phyloP scores from a whole-genome alignment of 768 basidiomycete species.

The Pisolithus albus region DNA sequence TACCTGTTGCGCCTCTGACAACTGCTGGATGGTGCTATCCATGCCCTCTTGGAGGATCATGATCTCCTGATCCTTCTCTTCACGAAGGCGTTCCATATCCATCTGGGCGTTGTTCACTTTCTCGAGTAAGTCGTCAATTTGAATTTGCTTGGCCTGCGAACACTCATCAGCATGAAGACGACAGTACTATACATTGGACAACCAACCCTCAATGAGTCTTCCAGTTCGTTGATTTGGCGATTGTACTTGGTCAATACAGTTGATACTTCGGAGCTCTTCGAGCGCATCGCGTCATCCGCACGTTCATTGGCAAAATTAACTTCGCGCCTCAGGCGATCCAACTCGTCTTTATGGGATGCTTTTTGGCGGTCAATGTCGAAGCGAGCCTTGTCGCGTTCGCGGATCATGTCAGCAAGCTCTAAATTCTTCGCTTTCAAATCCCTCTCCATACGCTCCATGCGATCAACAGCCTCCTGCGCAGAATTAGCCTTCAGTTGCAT shows the following conservation, averaged over 20 bases:
- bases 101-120: constrained; percentile 70
- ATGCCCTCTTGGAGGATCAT: constrained; percentile 92
- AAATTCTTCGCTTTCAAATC: constrained; percentile 98
- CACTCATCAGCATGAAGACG: constrained; percentile 10
- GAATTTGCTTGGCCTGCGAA: constrained; percentile 82
- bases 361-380: constrained; percentile 95
- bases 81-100: constrained; percentile 76
- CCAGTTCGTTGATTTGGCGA: constrained; percentile 91
- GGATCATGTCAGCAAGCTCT: constrained; percentile 97
- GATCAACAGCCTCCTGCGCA: constrained; percentile 95
- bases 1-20: constrained; percentile 84
- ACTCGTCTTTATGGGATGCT: constrained; percentile 89
- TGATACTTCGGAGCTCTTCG: constrained; percentile 91
- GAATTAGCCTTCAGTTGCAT: constrained; percentile 98
- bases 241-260: constrained; percentile 88
- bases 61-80: constrained; percentile 98
- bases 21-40: constrained; percentile 83
- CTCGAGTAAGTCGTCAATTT: constrained; percentile 85
- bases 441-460: constrained; percentile 98
- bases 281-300: constrained; percentile 87
- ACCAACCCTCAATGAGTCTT: constrained; percentile 84
- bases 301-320: constrained; percentile 94
- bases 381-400: constrained; percentile 91
- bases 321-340: constrained; percentile 88
- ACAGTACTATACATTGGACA: not conserved